Evolutionary conservation across 208 protist species (phyloP).

Genomic region (Plasmodiophora brassicae): DNA sequence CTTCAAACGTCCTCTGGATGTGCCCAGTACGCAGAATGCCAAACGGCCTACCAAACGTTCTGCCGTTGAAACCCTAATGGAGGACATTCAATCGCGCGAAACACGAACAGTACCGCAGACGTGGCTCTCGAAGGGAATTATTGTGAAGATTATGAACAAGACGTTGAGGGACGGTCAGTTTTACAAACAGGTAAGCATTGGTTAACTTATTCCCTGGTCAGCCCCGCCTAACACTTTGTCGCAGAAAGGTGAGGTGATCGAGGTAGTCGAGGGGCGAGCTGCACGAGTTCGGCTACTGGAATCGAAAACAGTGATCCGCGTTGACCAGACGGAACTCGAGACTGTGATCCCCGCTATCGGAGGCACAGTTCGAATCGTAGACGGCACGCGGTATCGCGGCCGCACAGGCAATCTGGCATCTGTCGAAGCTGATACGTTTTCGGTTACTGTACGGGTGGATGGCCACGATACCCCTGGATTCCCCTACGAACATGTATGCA

Average conservation of each 20-base stretch:
- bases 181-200: constrained; percentile 59
- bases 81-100: neutral
- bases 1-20: neutral
- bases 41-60: neutral
- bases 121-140: constrained; percentile 40
- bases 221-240: neutral
- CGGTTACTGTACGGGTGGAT: constrained; percentile 36
- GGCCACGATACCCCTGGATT: neutral
- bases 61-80: constrained; percentile 20
- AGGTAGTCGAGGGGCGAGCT: neutral
- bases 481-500: neutral
- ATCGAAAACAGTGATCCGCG: constrained; percentile 46
- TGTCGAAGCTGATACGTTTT: constrained; percentile 55
- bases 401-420: constrained; percentile 37
- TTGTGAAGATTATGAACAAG: constrained; percentile 63
- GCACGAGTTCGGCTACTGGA: constrained; percentile 54
- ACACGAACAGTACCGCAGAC: neutral
- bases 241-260: neutral
- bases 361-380: constrained; percentile 47
- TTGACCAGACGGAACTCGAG: constrained; percentile 59
- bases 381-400: constrained; percentile 50
- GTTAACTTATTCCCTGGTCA: neutral
- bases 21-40: neutral
- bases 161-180: constrained; percentile 50
- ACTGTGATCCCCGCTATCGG: constrained; percentile 54